Percentiles rank a stretch among this genome's conserved stretches.
Evolutionary conservation across 768 basidiomycete genomes (phyloP).

Genomic region (Coprinopsis cinerea): DNA sequence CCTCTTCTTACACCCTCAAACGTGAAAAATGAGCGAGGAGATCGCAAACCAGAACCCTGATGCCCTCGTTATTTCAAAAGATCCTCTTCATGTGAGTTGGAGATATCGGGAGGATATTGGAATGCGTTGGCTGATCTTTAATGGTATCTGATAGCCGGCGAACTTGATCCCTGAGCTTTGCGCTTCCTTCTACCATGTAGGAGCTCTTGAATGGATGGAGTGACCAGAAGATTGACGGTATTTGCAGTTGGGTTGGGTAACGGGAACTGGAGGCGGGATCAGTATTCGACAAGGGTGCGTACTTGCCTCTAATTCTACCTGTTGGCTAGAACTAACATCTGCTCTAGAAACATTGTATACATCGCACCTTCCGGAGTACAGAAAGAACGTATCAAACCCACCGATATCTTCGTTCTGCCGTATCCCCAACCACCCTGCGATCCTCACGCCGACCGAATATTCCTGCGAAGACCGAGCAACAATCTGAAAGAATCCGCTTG

Average conservation of each 20-base stretch:
- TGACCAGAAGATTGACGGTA: slow-evolving; percentile 5
- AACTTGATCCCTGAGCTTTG: slow-evolving; percentile 87
- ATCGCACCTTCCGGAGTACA: slow-evolving; percentile 89
- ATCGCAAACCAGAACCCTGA: slow-evolving; percentile 29
- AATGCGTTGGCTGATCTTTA: slow-evolving; percentile 3
- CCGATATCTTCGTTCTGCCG: slow-evolving; percentile 85
- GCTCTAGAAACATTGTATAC: slow-evolving; percentile 64
- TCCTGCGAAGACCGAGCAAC: slow-evolving; percentile 66
- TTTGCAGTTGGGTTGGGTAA: slow-evolving; percentile 76
- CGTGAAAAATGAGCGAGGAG: slow-evolving; percentile 1
- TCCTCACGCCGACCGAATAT: slow-evolving; percentile 64
- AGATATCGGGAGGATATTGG: not conserved
- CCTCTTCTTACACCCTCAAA: not conserved
- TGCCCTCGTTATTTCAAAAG: slow-evolving; percentile 49
- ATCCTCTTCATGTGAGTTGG: slow-evolving; percentile 54
- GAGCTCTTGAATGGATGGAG: slow-evolving; percentile 3
- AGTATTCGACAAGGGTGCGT: slow-evolving; percentile 64
- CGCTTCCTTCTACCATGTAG: slow-evolving; percentile 65
- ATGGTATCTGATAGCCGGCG: slow-evolving; percentile 55
- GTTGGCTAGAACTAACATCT: not conserved
- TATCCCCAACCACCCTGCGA: slow-evolving; percentile 60
- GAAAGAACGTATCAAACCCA: slow-evolving; percentile 78
- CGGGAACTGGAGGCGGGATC: slow-evolving; percentile 82
- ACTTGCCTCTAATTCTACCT: not conserved
- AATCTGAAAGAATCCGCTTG: slow-evolving; percentile 83